These are phyloP conservation scores for Lumnitzera littorea DNA, from an alignment of 345 rosid genomes.

Conservation along the genomic window DNA sequence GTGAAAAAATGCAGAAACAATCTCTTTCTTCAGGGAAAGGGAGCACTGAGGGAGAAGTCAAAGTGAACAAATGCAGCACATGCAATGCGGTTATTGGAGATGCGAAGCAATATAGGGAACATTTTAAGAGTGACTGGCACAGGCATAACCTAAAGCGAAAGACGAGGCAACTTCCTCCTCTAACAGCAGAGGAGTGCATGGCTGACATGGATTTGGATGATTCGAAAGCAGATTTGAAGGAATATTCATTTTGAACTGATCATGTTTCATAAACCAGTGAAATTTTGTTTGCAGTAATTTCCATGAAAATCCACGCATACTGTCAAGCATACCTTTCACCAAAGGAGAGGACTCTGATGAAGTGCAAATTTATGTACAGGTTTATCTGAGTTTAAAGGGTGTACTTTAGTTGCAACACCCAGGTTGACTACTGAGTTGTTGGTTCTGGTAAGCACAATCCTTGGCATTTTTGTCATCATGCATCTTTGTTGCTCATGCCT, in stretches of 20 bases:
- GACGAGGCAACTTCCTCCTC: constrained; percentile 76
- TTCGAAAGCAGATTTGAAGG: constrained; percentile 68
- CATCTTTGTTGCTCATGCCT: too few species aligned
- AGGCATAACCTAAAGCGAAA: constrained; percentile 90
- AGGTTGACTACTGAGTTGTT: too few species aligned
- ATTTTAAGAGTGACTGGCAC: constrained; percentile 96
- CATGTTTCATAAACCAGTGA: too few species aligned
- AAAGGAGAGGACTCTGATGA: too few species aligned
- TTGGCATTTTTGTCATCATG: too few species aligned
- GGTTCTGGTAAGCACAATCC: too few species aligned
- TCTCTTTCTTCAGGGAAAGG: constrained; percentile 29
- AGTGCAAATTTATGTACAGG: too few species aligned
- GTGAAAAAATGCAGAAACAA: constrained; percentile 54
- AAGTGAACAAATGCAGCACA: constrained; percentile 76
- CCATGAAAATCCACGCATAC: too few species aligned
- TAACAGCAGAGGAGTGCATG: constrained; percentile 69
- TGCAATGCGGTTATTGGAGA: constrained; percentile 75
- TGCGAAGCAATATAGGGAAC: constrained; percentile 77
- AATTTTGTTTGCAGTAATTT: too few species aligned
- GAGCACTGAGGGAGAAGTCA: constrained; percentile 36
- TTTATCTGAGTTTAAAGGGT: too few species aligned
- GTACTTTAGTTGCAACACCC: too few species aligned
- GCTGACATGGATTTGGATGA: constrained; percentile 65
- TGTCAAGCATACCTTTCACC: too few species aligned
- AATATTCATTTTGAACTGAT: constrained; percentile 67